These are phyloP conservation scores for Paramecium sonneborni DNA, from an alignment of 73 alveolate species.

Conservation along the genomic window DNA sequence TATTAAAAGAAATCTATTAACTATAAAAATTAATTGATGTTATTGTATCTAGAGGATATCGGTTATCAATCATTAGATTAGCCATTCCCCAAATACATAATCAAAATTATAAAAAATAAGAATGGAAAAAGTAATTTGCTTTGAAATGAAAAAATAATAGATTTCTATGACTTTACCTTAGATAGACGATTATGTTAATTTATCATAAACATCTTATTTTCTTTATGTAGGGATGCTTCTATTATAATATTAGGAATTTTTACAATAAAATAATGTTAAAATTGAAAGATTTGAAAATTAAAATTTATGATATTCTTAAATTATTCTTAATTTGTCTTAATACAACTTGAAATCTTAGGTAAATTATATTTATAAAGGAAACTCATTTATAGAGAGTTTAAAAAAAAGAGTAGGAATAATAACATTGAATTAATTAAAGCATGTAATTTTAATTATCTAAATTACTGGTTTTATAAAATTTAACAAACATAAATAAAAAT, in stretches of 20 bases:
- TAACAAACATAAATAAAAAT: too few species aligned
- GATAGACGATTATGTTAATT: background rate
- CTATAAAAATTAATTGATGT: background rate
- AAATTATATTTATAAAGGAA: background rate
- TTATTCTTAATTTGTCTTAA: background rate
- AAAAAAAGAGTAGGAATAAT: background rate
- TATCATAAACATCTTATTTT: background rate
- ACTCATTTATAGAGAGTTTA: background rate
- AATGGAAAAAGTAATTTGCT: background rate
- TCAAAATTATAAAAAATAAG: background rate
- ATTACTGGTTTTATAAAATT: too few species aligned
- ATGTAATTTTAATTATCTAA: background rate
- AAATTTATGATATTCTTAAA: conserved; percentile 10
- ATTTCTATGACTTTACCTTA: background rate
- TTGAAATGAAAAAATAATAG: background rate
- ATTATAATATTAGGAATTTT: background rate
- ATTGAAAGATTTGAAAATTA: background rate
- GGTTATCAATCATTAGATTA: background rate
- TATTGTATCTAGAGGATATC: background rate
- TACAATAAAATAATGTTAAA: background rate
- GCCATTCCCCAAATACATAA: background rate
- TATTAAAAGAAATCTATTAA: too few species aligned
- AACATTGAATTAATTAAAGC: background rate
- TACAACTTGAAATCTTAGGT: background rate
- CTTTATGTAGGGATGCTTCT: background rate